These are phyloP conservation scores for Penicillium roqueforti DNA, from an alignment of 495 filamentous ascomycete genomes.

Conservation along the genomic window DNA sequence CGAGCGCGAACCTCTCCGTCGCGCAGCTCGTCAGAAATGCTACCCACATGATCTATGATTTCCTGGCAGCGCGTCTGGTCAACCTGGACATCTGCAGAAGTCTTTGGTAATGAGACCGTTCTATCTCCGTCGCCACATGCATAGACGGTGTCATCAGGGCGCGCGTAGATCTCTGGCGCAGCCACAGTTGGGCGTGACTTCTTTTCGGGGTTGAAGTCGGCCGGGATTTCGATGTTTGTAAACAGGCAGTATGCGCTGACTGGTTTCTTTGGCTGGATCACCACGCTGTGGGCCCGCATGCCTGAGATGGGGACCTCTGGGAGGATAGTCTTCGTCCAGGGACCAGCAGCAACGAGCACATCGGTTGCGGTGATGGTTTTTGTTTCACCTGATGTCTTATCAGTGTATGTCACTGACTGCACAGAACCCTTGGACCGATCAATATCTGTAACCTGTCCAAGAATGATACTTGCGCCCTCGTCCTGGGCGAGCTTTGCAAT, in stretches of 20 bases:
- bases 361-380: slow-evolving; percentile 71
- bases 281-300: slow-evolving; percentile 85
- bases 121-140: slow-evolving; percentile 89
- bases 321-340: slow-evolving; percentile 76
- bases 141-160: slow-evolving; percentile 85
- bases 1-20: slow-evolving; percentile 72
- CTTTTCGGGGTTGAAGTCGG: slow-evolving; percentile 49
- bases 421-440: slow-evolving; percentile 52
- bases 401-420: slow-evolving; percentile 68
- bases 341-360: slow-evolving; percentile 79
- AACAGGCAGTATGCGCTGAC: slow-evolving; percentile 88
- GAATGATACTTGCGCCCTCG: slow-evolving; percentile 65
- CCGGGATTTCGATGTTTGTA: slow-evolving; percentile 77
- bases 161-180: slow-evolving; percentile 89
- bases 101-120: slow-evolving; percentile 66
- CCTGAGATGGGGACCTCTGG: slow-evolving; percentile 75
- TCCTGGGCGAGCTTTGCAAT: slow-evolving; percentile 78
- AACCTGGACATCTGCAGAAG: slow-evolving; percentile 71
- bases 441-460: slow-evolving; percentile 63
- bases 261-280: slow-evolving; percentile 66
- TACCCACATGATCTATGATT: slow-evolving; percentile 73
- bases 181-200: slow-evolving; percentile 56
- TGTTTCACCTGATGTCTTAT: slow-evolving; percentile 54
- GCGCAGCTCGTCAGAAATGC: slow-evolving; percentile 70
- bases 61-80: slow-evolving; percentile 81